phyloP scores from a whole-genome alignment of 805 yeast species.

The Martiniozyma abietophila region DNA sequence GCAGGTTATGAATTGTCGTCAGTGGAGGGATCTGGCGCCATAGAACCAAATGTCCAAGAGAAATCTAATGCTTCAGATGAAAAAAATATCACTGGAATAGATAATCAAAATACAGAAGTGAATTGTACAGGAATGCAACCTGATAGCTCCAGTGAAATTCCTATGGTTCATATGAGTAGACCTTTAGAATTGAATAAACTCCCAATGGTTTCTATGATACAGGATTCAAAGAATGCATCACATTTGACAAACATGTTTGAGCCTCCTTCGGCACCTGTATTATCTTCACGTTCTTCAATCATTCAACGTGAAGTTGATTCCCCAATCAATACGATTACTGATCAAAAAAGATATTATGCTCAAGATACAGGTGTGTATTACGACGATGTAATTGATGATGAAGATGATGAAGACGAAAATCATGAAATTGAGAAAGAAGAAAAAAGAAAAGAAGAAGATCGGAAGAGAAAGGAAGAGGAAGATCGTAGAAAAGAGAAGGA shows the following conservation, averaged over 20 bases:
- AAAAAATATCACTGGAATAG: neutral
- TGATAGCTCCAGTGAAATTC: no score
- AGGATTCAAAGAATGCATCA: neutral
- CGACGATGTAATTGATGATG: slow-evolving; percentile 25
- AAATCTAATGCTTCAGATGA: neutral
- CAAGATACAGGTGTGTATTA: slow-evolving; percentile 24
- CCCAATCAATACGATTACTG: slow-evolving; percentile 20
- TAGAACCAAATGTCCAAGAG: neutral
- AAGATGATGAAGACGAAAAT: slow-evolving; percentile 37
- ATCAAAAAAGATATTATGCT: slow-evolving; percentile 21
- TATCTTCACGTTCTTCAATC: neutral
- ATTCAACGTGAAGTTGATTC: no score
- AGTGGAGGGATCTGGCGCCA: no score
- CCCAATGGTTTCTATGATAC: no score
- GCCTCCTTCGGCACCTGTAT: slow-evolving; percentile 15
- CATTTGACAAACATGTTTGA: slow-evolving; percentile 22
- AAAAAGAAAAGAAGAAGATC: slow-evolving; percentile 26
- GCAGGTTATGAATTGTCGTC: slow-evolving; percentile 25
- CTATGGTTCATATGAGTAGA: no score
- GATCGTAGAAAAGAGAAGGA: slow-evolving; percentile 16
- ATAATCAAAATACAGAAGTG: slow-evolving; percentile 5
- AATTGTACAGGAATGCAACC: slow-evolving; percentile 1
- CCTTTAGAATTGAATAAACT: no score
- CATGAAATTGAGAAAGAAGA: slow-evolving; percentile 31
- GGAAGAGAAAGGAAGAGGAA: slow-evolving; percentile 22